Evolutionary conservation across 2,329 filamentous ascomycete species (phyloP).

Genomic region (Diaporthe citri): DNA sequence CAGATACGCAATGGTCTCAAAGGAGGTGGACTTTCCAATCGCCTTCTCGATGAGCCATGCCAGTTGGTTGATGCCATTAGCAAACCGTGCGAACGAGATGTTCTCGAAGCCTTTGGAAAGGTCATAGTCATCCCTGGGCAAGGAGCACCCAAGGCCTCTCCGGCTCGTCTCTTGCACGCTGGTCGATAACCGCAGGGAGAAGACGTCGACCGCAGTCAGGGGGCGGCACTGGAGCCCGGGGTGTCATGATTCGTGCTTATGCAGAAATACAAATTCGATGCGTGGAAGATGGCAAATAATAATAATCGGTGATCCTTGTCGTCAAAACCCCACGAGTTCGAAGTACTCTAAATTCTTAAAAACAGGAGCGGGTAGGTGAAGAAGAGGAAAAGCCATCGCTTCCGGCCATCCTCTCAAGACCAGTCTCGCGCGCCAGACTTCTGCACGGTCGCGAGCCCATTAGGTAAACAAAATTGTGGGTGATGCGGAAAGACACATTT

Average conservation of each 20-base stretch:
- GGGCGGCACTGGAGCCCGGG: not conserved
- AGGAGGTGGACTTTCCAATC: constrained; percentile 41
- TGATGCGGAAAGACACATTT: not conserved
- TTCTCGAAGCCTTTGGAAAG: constrained; percentile 44
- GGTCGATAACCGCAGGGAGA: constrained; percentile 41
- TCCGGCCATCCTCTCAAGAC: not conserved
- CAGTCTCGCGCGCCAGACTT: constrained; percentile 5
- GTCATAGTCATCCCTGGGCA: constrained; percentile 44
- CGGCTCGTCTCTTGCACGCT: constrained; percentile 41
- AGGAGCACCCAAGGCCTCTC: constrained; percentile 42
- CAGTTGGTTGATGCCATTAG: constrained; percentile 44
- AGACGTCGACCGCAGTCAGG: constrained; percentile 38
- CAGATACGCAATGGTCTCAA: constrained; percentile 43
- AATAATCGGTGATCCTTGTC: not conserved
- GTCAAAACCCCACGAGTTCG: constrained; percentile 2
- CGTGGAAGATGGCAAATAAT: not conserved
- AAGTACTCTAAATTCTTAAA: not conserved
- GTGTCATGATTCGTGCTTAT: constrained; percentile 26
- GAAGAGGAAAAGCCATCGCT: not conserved
- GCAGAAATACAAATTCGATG: constrained; percentile 26
- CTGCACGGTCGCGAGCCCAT: constrained; percentile 19
- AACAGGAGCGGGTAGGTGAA: not conserved
- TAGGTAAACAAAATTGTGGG: constrained; percentile 27
- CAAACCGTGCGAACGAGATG: constrained; percentile 40
- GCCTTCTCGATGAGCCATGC: constrained; percentile 42